A percentile compares a stretch with the other conserved stretches of the same genome.
These are phyloP conservation scores for Rhinocladiella mackenziei DNA, from an alignment of 2,329 filamentous ascomycete genomes.

Conservation along the genomic window DNA sequence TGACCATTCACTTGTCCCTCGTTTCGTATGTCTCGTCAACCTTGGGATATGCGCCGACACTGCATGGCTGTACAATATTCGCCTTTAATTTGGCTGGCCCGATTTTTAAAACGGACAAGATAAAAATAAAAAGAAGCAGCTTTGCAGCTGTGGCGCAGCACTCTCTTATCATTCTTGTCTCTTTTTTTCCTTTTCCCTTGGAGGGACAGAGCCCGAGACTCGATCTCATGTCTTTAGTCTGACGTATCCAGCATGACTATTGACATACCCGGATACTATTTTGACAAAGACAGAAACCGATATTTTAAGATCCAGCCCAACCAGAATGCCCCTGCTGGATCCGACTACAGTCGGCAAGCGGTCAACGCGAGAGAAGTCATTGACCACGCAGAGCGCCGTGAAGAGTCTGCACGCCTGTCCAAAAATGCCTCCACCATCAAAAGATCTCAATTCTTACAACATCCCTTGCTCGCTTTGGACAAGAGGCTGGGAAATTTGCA, in stretches of 20 bases:
- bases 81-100: no score
- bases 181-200: no score
- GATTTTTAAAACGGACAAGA: no score
- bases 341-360: slow-evolving; percentile 55
- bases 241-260: slow-evolving; percentile 22
- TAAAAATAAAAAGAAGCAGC: no score
- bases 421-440: slow-evolving; percentile 8
- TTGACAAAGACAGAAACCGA: slow-evolving; percentile 19
- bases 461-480: slow-evolving; percentile 21
- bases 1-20: no score
- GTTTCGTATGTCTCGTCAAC: no score
- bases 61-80: no score
- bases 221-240: no score
- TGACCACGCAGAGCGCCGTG: slow-evolving; percentile 34
- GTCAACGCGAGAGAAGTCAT: slow-evolving; percentile 55
- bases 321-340: slow-evolving; percentile 43
- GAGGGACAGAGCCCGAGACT: no score
- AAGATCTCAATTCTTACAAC: slow-evolving; percentile 23
- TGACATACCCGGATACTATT: slow-evolving; percentile 26
- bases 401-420: slow-evolving; percentile 4
- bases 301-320: slow-evolving; percentile 64
- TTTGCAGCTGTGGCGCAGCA: no score
- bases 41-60: no score
- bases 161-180: no score
- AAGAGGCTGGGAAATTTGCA: slow-evolving; percentile 15